Base-by-base conservation (phyloP, 2,329 filamentous ascomycete species). In the Talaromyces sp. region DNA sequence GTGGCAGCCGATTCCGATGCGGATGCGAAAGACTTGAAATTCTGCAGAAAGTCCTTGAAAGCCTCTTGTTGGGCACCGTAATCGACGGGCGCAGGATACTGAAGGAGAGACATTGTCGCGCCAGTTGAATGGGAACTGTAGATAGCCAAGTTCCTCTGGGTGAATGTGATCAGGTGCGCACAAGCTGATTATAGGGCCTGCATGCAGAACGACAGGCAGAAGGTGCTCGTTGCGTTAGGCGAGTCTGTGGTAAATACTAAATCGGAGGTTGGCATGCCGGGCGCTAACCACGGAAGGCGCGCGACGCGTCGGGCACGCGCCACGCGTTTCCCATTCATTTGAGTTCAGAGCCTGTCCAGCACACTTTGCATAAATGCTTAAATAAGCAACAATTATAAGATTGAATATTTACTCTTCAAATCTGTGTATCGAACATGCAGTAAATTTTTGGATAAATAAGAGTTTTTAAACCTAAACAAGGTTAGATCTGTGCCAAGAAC, bases 1-100 rank as follows among this genome's bases (percentile, higher is more conserved):
- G 90, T 87, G 66, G 96, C 86, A 62, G 88, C 81, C 17, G 81
- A 77, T 61, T 79, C 84, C 82, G 84, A 75, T 82, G 86, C 60
- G 80, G 89, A 71, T 82, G 87, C 59, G n/a, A 81, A 80, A 60
- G 83, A 84, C 80, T 99, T 98, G 86, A 96, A 99, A 64, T 87
- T 86, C 69, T 84, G 81, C 64, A 99, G 82, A 74, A 99, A 99
- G 70, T 89, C 87, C 77, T 96, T 88, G 75, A 99, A 95, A 56
- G 89, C 72, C 58, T 73, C 77, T 78, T 95, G 86, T 77, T 99
- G 95, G 70, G 87, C 86, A 70, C 87, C 85, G 79, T 99, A 99
- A 75, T 96, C 88, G 69, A 96, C 91, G 56, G 89, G 86, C 67
- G 87, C 83, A 72, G 84, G 87, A 76, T 89, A 89, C 66, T 89